phyloP scores from a whole-genome alignment of 2,329 filamentous ascomycete species.

The Xylariaceae sp. region DNA sequence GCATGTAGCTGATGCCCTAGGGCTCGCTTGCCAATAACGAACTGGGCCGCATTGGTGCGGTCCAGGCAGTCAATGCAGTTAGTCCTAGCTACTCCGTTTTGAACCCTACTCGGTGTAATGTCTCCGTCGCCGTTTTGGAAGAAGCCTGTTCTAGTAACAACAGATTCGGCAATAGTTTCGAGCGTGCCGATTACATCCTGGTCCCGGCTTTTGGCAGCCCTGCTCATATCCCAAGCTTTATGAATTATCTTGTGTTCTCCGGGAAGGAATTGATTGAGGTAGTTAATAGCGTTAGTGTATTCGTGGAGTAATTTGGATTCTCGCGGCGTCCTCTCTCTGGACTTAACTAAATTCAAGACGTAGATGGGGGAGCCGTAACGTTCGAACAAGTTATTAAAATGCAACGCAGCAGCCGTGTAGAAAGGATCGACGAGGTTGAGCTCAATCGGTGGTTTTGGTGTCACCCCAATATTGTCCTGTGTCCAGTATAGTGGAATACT shows the following conservation, averaged over 20 bases:
- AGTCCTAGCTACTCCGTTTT: conserved; percentile 91
- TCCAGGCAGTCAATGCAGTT: conserved; percentile 99
- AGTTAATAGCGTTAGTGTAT: conserved; percentile 85
- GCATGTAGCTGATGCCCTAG: conserved; percentile 92
- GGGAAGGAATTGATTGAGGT: conserved; percentile 93
- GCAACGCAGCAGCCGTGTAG: conserved; percentile 88
- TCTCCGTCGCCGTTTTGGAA: conserved; percentile 88
- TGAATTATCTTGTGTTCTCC: conserved; percentile 85
- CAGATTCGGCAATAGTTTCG: conserved; percentile 86
- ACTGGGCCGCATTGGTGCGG: conserved; percentile 95
- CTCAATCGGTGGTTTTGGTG: conserved; percentile 95
- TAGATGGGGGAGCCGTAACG: conserved; percentile 93
- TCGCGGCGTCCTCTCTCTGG: conserved; percentile 84
- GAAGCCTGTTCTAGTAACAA: conserved; percentile 86
- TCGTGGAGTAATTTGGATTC: conserved; percentile 91
- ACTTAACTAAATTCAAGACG: conserved; percentile 88
- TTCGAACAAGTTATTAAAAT: conserved; percentile 94
- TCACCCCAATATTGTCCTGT: conserved; percentile 92
- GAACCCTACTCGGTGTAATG: conserved; percentile 70
- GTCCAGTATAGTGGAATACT: conserved; percentile 98
- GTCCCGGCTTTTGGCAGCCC: conserved; percentile 88
- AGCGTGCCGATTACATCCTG: conserved; percentile 94
- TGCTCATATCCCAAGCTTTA: conserved; percentile 97
- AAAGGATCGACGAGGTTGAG: conserved; percentile 96
- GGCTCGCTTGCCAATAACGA: conserved; percentile 94